phyloP scores from a whole-genome alignment of 2,329 filamentous ascomycete species.

The Fusarium sp. region DNA sequence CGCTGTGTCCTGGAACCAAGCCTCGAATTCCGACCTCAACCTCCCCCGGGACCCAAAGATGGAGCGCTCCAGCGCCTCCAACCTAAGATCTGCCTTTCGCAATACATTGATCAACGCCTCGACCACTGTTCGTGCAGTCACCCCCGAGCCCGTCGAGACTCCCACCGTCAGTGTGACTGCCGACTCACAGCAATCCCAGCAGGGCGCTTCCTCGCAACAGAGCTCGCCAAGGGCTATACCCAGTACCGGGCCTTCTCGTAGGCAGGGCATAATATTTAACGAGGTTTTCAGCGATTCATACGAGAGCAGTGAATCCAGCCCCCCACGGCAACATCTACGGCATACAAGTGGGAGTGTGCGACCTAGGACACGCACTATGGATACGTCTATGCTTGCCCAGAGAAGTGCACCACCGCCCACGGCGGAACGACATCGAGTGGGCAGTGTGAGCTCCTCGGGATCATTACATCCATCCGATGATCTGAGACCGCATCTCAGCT shows the following conservation, averaged over 20 bases:
- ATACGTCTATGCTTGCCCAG: constrained; percentile 63
- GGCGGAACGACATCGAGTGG: constrained; percentile 70
- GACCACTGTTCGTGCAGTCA: constrained; percentile 71
- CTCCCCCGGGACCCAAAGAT: constrained; percentile 46
- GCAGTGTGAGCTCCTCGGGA: constrained; percentile 74
- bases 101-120: constrained; percentile 47
- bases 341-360: constrained; percentile 54
- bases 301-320: constrained; percentile 57
- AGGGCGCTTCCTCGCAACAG: constrained; percentile 47
- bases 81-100: constrained; percentile 51
- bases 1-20: constrained; percentile 49
- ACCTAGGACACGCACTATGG: constrained; percentile 69
- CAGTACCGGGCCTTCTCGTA: constrained; percentile 54
- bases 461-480: constrained; percentile 66
- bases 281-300: constrained; percentile 64
- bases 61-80: constrained; percentile 52
- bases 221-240: constrained; percentile 50
- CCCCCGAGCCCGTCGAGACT: constrained; percentile 66
- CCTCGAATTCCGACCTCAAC: constrained; percentile 46
- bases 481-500: constrained; percentile 53
- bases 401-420: constrained; percentile 52
- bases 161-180: constrained; percentile 38
- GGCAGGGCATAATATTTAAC: constrained; percentile 71
- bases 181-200: constrained; percentile 42
- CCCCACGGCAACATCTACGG: constrained; percentile 49